Evolutionary conservation across 441 rosid genomes (phyloP).

Genomic region (Pelargonium citronellum): DNA sequence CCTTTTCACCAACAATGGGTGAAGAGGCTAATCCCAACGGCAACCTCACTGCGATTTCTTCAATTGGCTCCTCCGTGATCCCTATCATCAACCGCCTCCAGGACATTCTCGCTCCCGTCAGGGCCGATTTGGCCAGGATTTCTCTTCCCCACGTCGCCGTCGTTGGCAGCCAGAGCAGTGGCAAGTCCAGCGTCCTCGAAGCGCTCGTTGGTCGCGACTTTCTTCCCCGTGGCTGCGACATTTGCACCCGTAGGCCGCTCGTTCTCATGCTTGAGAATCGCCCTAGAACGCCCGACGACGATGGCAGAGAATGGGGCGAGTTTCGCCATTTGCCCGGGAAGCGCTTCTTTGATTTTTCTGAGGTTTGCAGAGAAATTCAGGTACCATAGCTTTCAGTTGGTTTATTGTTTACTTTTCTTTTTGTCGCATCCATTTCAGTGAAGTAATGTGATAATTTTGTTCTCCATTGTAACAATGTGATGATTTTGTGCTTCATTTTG

Average conservation of each 20-base stretch:
- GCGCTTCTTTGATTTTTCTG: slow-evolving; percentile 62
- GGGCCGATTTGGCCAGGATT: slow-evolving; percentile 51
- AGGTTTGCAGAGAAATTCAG: slow-evolving; percentile 75
- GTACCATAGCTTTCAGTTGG: not conserved
- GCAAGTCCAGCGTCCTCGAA: slow-evolving; percentile 76
- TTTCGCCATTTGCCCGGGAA: slow-evolving; percentile 66
- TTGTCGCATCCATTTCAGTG: too few species aligned
- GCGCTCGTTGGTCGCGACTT: slow-evolving; percentile 74
- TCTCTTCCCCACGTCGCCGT: slow-evolving; percentile 79
- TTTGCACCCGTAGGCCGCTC: slow-evolving; percentile 75
- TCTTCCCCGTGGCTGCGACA: slow-evolving; percentile 62
- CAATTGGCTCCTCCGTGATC: slow-evolving; percentile 7
- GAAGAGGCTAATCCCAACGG: slow-evolving; percentile 2
- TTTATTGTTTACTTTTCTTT: not conserved
- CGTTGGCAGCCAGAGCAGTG: slow-evolving; percentile 76
- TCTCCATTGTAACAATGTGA: too few species aligned
- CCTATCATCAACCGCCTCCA: slow-evolving; percentile 52
- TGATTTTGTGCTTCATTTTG: too few species aligned
- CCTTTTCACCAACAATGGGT: not conserved
- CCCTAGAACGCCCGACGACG: slow-evolving; percentile 44
- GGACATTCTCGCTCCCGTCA: slow-evolving; percentile 85
- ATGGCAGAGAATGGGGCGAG: slow-evolving; percentile 72
- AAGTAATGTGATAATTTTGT: too few species aligned
- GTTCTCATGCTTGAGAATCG: slow-evolving; percentile 67
- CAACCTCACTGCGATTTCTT: not conserved